Base-by-base conservation (phyloP, 805 yeast genomes). In the Candida tallmaniae region DNA sequence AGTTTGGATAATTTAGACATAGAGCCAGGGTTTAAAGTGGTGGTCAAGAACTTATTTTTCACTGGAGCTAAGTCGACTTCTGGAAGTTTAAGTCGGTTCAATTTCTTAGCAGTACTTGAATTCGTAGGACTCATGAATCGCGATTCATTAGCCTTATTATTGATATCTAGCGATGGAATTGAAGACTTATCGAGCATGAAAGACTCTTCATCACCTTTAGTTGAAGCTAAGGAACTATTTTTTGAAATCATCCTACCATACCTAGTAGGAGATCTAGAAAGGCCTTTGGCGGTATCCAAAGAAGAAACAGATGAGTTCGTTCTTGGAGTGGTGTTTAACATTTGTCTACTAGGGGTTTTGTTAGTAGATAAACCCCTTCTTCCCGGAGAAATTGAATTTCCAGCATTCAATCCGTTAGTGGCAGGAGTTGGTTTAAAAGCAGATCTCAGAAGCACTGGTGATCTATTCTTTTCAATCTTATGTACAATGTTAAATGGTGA, bases 21-120 rank as follows among this genome's bases (percentile, higher is more conserved):
- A 6, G 56, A 55, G 3, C 53, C 48, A 0, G 68, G 62, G 16
- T 59, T 59, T 15, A 65, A 47, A 6, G 60, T 54, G 1, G 68
- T 60, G 1, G 67, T 56, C 22, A 63, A 50, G 34, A 65, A 60
- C 36, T 53, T 52, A 38, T 62, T 64, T 39, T 52, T 60, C 11
- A 46, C 44, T 15, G 30, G 45, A 31, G 2, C 30, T 29, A n/a
- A 39, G 41, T 22, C 25, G 15, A 2, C 20, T 17, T 29, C 15
- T 35, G 24, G 15, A 41, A 9, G 39, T 9, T 13, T 20, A n/a
- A n/a, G n/a, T n/a, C n/a, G n/a, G 24, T 13, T 16, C 14, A 3
- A 8, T 9, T 17, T 16, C 36, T 33, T 56, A 60, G 60, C 62
- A 9, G 55, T 54, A 31, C 62, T 56, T 0, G 65, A 40, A 21